These are phyloP conservation scores for Cyclotella choctawhatcheeana DNA, from an alignment of 108 stramenopile genomes.

Conservation along the genomic window DNA sequence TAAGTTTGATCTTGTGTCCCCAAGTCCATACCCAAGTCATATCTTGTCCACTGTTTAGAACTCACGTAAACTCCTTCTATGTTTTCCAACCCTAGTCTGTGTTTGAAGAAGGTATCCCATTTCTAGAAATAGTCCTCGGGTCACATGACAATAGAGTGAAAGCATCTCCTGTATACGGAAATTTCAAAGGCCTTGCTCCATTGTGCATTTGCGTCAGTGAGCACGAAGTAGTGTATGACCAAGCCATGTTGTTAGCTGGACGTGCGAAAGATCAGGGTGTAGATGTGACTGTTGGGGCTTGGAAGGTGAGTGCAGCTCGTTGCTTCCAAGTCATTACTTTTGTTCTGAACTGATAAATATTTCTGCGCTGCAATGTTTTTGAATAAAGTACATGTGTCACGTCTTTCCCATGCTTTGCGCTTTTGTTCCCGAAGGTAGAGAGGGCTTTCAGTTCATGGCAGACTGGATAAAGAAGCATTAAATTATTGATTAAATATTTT, in stretches of 20 bases:
- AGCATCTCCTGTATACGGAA: slow-evolving; percentile 71
- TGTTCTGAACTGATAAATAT: not conserved
- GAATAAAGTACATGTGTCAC: slow-evolving; percentile 77
- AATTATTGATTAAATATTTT: not conserved
- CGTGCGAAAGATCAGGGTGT: slow-evolving; percentile 61
- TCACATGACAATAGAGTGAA: slow-evolving; percentile 53
- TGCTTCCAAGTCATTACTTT: slow-evolving; percentile 55
- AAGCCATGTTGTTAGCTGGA: slow-evolving; percentile 64
- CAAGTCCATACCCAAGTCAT: no score
- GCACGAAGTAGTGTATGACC: slow-evolving; percentile 83
- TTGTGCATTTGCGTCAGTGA: slow-evolving; percentile 76
- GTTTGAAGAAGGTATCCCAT: slow-evolving; percentile 52
- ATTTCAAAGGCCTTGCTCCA: slow-evolving; percentile 71
- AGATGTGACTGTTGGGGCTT: slow-evolving; percentile 68
- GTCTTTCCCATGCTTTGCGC: slow-evolving; percentile 71
- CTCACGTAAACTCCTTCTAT: not conserved
- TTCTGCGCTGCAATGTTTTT: not conserved
- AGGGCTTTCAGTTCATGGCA: slow-evolving; percentile 68
- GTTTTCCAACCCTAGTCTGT: slow-evolving; percentile 36
- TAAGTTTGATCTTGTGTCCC: slow-evolving; percentile 11
- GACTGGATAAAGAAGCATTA: slow-evolving; percentile 69
- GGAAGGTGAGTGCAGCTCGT: no score
- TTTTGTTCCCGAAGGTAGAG: slow-evolving; percentile 71
- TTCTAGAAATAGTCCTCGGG: slow-evolving; percentile 43
- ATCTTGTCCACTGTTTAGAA: no score